Base-by-base conservation (phyloP, 257 asterid genomes). In the Solanum chilense region DNA sequence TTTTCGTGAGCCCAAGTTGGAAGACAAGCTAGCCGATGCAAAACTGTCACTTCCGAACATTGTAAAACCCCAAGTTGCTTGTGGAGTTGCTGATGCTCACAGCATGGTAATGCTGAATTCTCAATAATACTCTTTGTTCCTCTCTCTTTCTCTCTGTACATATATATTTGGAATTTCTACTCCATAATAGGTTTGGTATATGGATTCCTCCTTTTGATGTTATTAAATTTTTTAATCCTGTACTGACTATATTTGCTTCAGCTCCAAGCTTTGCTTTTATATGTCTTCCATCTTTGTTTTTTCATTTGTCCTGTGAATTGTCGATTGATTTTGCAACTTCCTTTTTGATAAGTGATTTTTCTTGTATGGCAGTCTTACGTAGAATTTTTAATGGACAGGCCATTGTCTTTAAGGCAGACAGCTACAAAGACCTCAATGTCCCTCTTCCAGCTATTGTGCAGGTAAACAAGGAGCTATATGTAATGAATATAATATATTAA, bases 31-130 rank as follows among this genome's bases (percentile, higher is more conserved):
- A 85, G 95, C 45, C 12, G 95, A 93, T 89, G 99, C 97, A 58
- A 90, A 93, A 88, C 88, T 97, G 89, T 88, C 92, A 41, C 89
- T 93, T 87, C 99, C 99, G 87, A 95, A 91, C 89, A 95, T 97
- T 44, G 97, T 96, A 91, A 97, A 96, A 91, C 99, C 99, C 87
- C 99, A 97, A 92, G 98, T 96, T 93, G 99, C 99, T 44, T 96
- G 99, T 88, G 99, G 99, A 83, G 97, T 96, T 84, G 93, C 96
- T 45, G 96, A 94, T 89, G 98, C 99, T 88, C 99, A 97, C 90
- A 94, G 97, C 93, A 97, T 95, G 99, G 99, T 97, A 96, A 77
- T 68, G 64, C 23, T 83, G 56, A 85, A 62, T 64, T 82, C 44
- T 41, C 44, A 85, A 18, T 68, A 9, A 16, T 13, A 73, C 14